Evolutionary conservation across 768 basidiomycete species (phyloP).

Genomic region (Myochromella boudieri): DNA sequence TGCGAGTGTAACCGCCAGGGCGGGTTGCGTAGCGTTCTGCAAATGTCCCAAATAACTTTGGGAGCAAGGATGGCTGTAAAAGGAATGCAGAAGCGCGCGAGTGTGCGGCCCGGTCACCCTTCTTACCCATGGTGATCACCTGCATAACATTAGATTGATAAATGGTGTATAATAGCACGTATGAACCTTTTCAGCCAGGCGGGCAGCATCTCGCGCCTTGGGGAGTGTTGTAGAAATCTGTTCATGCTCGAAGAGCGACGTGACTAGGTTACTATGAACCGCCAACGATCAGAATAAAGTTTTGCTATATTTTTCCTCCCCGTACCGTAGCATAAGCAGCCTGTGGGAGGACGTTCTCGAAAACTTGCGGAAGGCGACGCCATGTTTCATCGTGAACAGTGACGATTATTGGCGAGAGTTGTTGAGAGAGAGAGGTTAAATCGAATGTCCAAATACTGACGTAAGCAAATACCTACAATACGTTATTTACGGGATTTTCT

Average conservation of each 20-base stretch:
- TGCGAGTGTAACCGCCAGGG: conserved; percentile 93
- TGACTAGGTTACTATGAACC: conserved; percentile 79
- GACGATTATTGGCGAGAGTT: neutral
- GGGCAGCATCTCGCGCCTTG: conserved; percentile 89
- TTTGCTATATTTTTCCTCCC: neutral
- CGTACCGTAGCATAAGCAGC: conserved; percentile 88
- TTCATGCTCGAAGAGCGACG: conserved; percentile 91
- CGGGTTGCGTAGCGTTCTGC: conserved; percentile 78
- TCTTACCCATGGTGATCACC: conserved; percentile 94
- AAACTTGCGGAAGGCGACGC: conserved; percentile 88
- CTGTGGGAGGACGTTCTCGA: conserved; percentile 90
- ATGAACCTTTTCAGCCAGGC: conserved; percentile 87
- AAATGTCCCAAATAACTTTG: conserved; percentile 83
- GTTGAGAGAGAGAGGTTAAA: too few species aligned
- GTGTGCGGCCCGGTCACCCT: conserved; percentile 68
- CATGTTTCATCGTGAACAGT: conserved; percentile 80
- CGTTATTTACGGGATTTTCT: too few species aligned
- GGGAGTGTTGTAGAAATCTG: conserved; percentile 94
- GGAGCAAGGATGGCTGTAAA: conserved; percentile 65
- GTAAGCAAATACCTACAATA: too few species aligned
- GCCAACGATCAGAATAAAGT: conserved; percentile 1
- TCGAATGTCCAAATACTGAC: too few species aligned
- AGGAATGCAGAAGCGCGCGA: conserved; percentile 77
- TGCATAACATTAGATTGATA: conserved; percentile 25
- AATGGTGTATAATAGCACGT: neutral